Percentiles rank a stretch among this genome's conserved stretches.
These are phyloP conservation scores for Fusarium sp. DNA, from an alignment of 2,329 filamentous ascomycete genomes.

Conservation along the genomic window DNA sequence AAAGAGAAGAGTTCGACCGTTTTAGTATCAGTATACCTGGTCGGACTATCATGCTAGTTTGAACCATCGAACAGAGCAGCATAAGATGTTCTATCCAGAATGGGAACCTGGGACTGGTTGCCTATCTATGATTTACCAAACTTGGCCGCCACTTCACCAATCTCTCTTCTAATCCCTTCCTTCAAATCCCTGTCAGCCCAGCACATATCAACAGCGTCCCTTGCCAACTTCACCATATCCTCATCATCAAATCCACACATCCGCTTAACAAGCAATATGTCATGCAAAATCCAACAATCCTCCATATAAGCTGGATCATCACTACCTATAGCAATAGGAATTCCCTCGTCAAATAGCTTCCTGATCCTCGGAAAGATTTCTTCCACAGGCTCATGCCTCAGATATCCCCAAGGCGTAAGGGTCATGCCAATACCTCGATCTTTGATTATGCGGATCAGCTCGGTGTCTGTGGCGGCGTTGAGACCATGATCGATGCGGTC, in stretches of 20 bases:
- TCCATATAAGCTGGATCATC: slow-evolving; percentile 81
- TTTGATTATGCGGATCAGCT: slow-evolving; percentile 68
- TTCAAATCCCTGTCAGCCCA: slow-evolving; percentile 52
- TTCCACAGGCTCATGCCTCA: slow-evolving; percentile 33
- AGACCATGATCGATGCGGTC: slow-evolving; percentile 80
- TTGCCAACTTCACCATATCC: slow-evolving; percentile 56
- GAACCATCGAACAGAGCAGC: background rate
- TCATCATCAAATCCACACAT: slow-evolving; percentile 14
- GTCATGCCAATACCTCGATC: slow-evolving; percentile 69
- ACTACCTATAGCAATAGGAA: slow-evolving; percentile 76
- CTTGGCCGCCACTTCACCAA: background rate
- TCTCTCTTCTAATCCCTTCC: background rate
- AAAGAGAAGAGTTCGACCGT: background rate
- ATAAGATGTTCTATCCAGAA: background rate
- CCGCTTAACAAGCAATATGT: slow-evolving; percentile 49
- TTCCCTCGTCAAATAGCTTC: slow-evolving; percentile 68
- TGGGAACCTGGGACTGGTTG: too few species aligned
- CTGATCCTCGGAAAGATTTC: slow-evolving; percentile 62
- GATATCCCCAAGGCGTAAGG: slow-evolving; percentile 66
- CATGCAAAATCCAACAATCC: slow-evolving; percentile 58
- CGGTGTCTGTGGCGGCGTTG: slow-evolving; percentile 67
- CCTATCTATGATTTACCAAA: background rate
- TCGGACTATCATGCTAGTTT: slow-evolving; percentile 13
- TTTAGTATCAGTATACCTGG: background rate
- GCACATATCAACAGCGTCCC: slow-evolving; percentile 57